Base-by-base conservation (phyloP, 2,329 filamentous ascomycete species). In the Ophiostoma sp. region DNA sequence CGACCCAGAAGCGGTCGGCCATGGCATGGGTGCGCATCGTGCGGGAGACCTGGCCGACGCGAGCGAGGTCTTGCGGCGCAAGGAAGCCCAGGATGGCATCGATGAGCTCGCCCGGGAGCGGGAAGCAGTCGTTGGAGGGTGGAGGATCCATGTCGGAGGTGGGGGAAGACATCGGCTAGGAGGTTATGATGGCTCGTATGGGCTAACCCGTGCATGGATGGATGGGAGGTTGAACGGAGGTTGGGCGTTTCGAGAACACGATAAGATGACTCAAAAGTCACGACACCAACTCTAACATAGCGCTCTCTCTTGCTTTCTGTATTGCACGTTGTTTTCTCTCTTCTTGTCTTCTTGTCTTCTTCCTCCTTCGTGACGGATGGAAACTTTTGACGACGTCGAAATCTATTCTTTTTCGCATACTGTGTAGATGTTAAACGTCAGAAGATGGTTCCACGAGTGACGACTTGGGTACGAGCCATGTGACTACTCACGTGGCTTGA, bases 101-200 rank as follows among this genome's bases (percentile, higher is more conserved):
- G 42, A 97, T 84, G 9, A 97, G 85, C 80, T 98, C 95, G 15
- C 89, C 81, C 0, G 95, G 95, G 0, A 97, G 86, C 25, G 81
- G 66, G 8, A 50, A 52, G 25, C 22, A 11, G 28, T 52, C 45
- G 22, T 11, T 25, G 22, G 39, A 12, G 4, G 39, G 15, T 6
- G 63, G 25, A 8, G n/a, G n/a, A 4, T 25, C 19, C 33, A 22
- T 63, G 19, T 9, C 31, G 33, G 59, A n/a, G 36, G 25, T 15
- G 28, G 22, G n/a, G n/a, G 55, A 33, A n/a, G 55, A 19, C 42
- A 48, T 48, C 15, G 42, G 11, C 7, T 17, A 7, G 55, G 25
- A 19, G 55, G 55, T 12, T 12, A 2, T 28, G 28, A 2, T 2
- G 25, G 1, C 15, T 59, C 55, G 15, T 6, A n/a, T 33, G 28